A percentile compares a stretch with the other conserved stretches of the same genome.
Evolutionary conservation across 192 early-diverging fungal species (phyloP).

Genomic region (Backusella morwellensis): DNA sequence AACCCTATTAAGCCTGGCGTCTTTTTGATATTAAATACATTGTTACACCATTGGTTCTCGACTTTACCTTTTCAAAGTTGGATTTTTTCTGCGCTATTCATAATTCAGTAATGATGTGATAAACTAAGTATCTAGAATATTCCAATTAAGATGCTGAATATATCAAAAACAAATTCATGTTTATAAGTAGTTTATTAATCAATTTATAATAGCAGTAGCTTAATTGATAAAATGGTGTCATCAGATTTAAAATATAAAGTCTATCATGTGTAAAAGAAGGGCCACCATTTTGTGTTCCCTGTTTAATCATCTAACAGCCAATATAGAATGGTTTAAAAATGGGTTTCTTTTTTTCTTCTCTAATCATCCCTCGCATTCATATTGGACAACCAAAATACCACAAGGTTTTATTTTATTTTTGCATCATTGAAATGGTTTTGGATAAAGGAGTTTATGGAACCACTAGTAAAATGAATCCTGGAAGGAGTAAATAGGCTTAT

Average conservation of each 20-base stretch:
- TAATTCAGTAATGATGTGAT: not conserved
- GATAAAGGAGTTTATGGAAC: not conserved
- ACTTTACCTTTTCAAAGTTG: not conserved
- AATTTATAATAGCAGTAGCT: too few relatives aligned
- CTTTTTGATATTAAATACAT: not conserved
- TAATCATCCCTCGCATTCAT: too few relatives aligned
- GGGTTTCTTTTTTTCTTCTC: too few relatives aligned
- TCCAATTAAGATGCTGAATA: not conserved
- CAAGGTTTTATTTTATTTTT: not conserved
- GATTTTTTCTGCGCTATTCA: not conserved
- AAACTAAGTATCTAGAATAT: not conserved
- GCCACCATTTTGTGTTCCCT: not conserved
- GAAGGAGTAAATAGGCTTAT: not conserved
- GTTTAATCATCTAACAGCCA: not conserved
- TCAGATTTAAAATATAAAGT: not conserved
- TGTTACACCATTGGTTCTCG: not conserved
- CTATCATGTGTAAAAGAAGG: not conserved
- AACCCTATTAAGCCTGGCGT: not conserved
- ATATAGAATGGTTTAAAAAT: too few relatives aligned
- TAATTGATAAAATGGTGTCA: too few relatives aligned
- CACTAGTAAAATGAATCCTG: not conserved
- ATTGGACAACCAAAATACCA: not conserved
- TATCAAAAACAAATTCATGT: not conserved
- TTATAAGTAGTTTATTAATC: not conserved
- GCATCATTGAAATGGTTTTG: not conserved